Evolutionary conservation across 768 basidiomycete genomes (phyloP).

Genomic region (Auricularia heimuer): DNA sequence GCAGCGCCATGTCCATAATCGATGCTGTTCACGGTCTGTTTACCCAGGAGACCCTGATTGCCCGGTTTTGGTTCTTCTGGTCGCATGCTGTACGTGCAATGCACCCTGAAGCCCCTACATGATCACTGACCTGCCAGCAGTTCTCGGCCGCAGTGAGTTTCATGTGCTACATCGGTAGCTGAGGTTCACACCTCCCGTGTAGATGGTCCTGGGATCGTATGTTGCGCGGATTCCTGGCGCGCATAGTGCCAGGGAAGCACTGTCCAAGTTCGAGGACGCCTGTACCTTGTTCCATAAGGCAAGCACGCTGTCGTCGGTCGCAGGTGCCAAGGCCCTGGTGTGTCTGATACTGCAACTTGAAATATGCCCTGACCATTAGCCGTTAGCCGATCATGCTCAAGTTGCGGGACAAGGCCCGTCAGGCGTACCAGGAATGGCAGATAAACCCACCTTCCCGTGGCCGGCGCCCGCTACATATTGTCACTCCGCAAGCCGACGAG

Average conservation of each 20-base stretch:
- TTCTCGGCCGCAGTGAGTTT: neutral
- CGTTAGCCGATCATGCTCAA: neutral
- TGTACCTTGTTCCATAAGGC: constrained; percentile 1
- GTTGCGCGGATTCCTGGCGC: neutral
- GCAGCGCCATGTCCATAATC: constrained; percentile 61
- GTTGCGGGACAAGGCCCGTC: neutral
- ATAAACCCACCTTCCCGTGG: neutral
- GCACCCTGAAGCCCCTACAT: neutral
- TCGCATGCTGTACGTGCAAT: constrained; percentile 17
- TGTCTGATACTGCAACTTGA: neutral
- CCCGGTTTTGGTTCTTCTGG: constrained; percentile 53
- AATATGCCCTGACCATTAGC: neutral
- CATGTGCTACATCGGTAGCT: neutral
- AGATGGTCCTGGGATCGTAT: constrained; percentile 1
- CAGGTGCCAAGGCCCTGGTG: neutral
- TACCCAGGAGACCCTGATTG: constrained; percentile 50
- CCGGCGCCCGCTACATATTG: neutral
- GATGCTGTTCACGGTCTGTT: constrained; percentile 62
- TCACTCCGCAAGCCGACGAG: neutral
- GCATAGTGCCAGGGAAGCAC: neutral
- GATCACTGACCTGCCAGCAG: neutral
- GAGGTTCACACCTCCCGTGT: neutral
- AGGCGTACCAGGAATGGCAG: neutral
- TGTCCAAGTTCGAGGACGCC: neutral
- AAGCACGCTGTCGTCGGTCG: neutral